A percentile compares a stretch with the other conserved stretches of the same genome.
Conservation (phyloP, 805 yeast species). For the Teunomyces atbi region DNA sequence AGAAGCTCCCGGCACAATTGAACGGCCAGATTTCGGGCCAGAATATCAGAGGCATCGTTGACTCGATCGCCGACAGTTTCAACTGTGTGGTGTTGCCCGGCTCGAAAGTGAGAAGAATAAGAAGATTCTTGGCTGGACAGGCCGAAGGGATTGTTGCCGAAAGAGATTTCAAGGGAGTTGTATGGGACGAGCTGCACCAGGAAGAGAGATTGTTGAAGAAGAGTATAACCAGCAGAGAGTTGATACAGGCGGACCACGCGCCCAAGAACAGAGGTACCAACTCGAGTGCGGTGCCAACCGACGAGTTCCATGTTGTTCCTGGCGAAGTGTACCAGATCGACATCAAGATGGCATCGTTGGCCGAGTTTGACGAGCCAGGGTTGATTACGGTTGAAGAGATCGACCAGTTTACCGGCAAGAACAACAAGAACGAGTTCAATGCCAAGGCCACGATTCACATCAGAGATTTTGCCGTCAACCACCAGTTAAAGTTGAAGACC, state of each 20-base stretch:
- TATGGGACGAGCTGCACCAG: slow-evolving; percentile 81
- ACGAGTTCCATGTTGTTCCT: slow-evolving; percentile 66
- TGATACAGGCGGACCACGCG: slow-evolving; percentile 9
- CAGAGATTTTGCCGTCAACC: slow-evolving; percentile 83
- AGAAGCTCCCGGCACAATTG: slow-evolving; percentile 61
- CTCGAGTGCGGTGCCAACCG: slow-evolving; percentile 64
- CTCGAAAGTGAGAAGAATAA: slow-evolving; percentile 83
- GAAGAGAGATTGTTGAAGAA: slow-evolving; percentile 55
- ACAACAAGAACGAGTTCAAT: slow-evolving; percentile 51
- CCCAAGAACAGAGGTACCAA: slow-evolving; percentile 18
- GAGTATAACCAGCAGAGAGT: slow-evolving; percentile 15
- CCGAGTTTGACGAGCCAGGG: slow-evolving; percentile 56
- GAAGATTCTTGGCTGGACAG: slow-evolving; percentile 95
- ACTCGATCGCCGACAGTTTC: slow-evolving; percentile 80
- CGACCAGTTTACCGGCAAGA: slow-evolving; percentile 63
- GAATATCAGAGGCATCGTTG: slow-evolving; percentile 71
- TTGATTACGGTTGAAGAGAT: slow-evolving; percentile 65
- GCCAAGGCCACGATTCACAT: slow-evolving; percentile 71
- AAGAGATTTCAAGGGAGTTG: slow-evolving; percentile 88
- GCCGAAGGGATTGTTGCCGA: slow-evolving; percentile 90
- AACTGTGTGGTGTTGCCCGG: slow-evolving; percentile 89
- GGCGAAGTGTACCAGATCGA: slow-evolving; percentile 91
- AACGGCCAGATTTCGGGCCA: slow-evolving; percentile 61
- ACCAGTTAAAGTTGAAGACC: slow-evolving; percentile 71
- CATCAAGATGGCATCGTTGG: slow-evolving; percentile 71